phyloP scores from a whole-genome alignment of 2,329 filamentous ascomycete species.

The Fusarium sp. region DNA sequence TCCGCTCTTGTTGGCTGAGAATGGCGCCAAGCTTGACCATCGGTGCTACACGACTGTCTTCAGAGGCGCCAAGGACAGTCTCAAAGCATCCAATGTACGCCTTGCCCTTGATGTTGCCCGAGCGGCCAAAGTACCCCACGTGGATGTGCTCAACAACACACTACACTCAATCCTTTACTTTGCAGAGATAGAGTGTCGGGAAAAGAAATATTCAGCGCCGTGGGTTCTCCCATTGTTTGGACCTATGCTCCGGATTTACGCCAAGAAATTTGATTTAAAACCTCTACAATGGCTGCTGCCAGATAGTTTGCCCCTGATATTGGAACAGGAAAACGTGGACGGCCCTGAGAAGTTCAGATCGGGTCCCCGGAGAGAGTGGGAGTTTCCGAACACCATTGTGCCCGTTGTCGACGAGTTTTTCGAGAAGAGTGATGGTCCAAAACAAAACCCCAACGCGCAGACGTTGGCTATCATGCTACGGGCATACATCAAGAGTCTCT shows the following conservation, averaged over 20 bases:
- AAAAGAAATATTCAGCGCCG: slow-evolving; percentile 49
- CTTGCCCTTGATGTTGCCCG: slow-evolving; percentile 57
- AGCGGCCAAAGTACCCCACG: slow-evolving; percentile 64
- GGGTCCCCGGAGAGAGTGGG: slow-evolving; percentile 46
- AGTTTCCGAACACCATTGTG: slow-evolving; percentile 52
- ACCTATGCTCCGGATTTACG: slow-evolving; percentile 66
- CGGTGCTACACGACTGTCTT: slow-evolving; percentile 80
- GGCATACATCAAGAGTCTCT: slow-evolving; percentile 61
- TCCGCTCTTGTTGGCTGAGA: slow-evolving; percentile 53
- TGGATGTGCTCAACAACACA: slow-evolving; percentile 55
- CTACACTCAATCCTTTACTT: slow-evolving; percentile 67
- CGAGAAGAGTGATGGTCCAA: slow-evolving; percentile 35
- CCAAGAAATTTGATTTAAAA: slow-evolving; percentile 63
- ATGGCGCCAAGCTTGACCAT: slow-evolving; percentile 73
- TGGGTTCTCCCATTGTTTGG: slow-evolving; percentile 59
- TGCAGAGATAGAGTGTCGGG: slow-evolving; percentile 57
- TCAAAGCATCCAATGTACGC: slow-evolving; percentile 68
- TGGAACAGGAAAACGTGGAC: slow-evolving; percentile 42
- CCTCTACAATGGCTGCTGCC: slow-evolving; percentile 61
- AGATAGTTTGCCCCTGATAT: slow-evolving; percentile 53
- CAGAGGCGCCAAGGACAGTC: slow-evolving; percentile 75
- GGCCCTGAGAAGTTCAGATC: slow-evolving; percentile 44
- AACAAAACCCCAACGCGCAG: slow-evolving; percentile 55
- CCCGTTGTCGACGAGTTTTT: slow-evolving; percentile 54
- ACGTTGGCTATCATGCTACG: slow-evolving; percentile 65